These are phyloP conservation scores for Aspergillus brasiliensis DNA, from an alignment of 2,329 filamentous ascomycete genomes.

Conservation along the genomic window DNA sequence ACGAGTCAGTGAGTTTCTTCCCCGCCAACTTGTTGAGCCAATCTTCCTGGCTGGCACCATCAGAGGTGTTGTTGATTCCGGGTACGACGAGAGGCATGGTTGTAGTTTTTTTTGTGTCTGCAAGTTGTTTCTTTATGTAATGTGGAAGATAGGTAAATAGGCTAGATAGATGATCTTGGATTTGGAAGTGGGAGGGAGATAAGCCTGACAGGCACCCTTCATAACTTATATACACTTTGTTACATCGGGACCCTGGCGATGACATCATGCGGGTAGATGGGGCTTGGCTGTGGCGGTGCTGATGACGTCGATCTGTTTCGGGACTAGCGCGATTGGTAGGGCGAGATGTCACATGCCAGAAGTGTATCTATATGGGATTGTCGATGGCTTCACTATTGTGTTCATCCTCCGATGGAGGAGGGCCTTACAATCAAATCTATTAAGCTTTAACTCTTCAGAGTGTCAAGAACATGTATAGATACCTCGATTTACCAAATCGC, in stretches of 20 bases:
- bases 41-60: conserved; percentile 36
- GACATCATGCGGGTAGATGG: not conserved
- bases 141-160: not conserved
- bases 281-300: not conserved
- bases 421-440: no score
- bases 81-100: conserved; percentile 53
- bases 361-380: not conserved
- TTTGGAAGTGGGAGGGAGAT: not conserved
- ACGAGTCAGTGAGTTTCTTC: conserved; percentile 46
- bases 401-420: no score
- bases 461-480: no score
- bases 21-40: conserved; percentile 51
- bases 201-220: not conserved
- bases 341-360: not conserved
- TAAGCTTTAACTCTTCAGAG: no score
- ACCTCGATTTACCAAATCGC: no score
- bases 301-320: not conserved
- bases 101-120: not conserved
- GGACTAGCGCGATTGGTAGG: not conserved
- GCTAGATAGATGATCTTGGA: not conserved
- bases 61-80: conserved; percentile 39
- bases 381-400: no score
- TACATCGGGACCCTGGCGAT: not conserved
- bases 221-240: not conserved
- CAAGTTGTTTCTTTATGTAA: not conserved